Evolutionary conservation across 192 early-diverging fungal genomes (phyloP).

Genomic region (Coemansia sp.): DNA sequence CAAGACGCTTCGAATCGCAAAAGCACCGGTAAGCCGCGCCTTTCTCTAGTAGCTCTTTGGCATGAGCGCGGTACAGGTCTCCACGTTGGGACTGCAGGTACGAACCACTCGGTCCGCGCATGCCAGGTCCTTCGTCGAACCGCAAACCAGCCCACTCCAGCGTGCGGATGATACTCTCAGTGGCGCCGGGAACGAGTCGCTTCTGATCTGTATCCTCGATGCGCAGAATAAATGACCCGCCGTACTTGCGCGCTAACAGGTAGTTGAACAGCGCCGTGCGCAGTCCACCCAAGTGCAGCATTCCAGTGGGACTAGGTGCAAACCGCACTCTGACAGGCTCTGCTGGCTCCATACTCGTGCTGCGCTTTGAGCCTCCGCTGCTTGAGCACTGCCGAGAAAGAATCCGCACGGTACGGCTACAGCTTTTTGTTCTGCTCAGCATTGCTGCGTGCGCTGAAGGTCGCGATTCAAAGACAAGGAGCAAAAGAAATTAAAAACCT

Average conservation of each 20-base stretch:
- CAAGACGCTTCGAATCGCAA: constrained; percentile 70
- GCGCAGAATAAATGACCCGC: constrained; percentile 78
- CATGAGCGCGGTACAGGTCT: constrained; percentile 67
- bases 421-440: not conserved
- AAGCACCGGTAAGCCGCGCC: constrained; percentile 89
- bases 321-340: constrained; percentile 76
- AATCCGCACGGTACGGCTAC: not conserved
- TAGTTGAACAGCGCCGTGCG: constrained; percentile 93
- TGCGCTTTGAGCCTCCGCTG: not conserved
- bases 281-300: constrained; percentile 89
- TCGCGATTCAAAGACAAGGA: not conserved
- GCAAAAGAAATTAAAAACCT: no score
- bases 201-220: constrained; percentile 94
- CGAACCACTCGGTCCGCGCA: constrained; percentile 55
- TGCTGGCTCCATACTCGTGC: constrained; percentile 22
- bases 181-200: constrained; percentile 70
- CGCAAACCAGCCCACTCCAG: constrained; percentile 75
- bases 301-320: constrained; percentile 91
- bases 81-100: constrained; percentile 82
- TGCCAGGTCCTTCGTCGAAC: constrained; percentile 76
- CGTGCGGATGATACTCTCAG: constrained; percentile 61
- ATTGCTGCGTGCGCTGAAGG: not conserved
- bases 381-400: constrained; percentile 4
- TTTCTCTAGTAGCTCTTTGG: constrained; percentile 61
- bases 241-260: constrained; percentile 69